Evolutionary conservation across 2,329 filamentous ascomycete species (phyloP).

Genomic region (Colletotrichum costaricense): DNA sequence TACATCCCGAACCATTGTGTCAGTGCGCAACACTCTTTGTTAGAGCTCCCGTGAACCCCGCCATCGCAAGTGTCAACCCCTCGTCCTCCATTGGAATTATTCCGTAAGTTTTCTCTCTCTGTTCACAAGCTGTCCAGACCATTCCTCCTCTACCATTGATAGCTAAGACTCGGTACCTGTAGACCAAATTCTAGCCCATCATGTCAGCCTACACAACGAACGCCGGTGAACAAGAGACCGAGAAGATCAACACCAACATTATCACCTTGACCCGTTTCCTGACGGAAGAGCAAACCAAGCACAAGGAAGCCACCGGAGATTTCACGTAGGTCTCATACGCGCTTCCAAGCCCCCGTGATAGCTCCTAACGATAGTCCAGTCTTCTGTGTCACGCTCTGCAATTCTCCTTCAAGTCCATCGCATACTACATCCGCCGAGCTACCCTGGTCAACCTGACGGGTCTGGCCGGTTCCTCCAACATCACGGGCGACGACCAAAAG

Average conservation of each 20-base stretch:
- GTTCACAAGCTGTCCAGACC: background rate
- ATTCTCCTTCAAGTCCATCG: slow-evolving; percentile 99
- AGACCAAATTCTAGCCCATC: background rate
- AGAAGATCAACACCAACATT: slow-evolving; percentile 95
- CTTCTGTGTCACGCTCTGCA: slow-evolving; percentile 97
- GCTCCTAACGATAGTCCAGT: slow-evolving; percentile 56
- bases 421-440: slow-evolving; percentile 97
- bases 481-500: slow-evolving; percentile 98
- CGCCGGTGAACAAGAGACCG: slow-evolving; percentile 64
- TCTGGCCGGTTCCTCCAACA: slow-evolving; percentile 93
- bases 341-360: background rate
- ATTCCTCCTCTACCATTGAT: background rate
- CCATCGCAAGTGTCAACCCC: slow-evolving; percentile 25
- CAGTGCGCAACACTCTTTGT: slow-evolving; percentile 19
- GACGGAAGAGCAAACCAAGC: slow-evolving; percentile 94
- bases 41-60: slow-evolving; percentile 16
- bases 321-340: slow-evolving; percentile 79
- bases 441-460: slow-evolving; percentile 96
- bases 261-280: slow-evolving; percentile 95
- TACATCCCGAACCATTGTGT: background rate
- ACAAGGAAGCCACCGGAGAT: slow-evolving; percentile 95
- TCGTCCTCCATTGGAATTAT: background rate
- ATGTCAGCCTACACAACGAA: slow-evolving; percentile 42
- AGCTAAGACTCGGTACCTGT: background rate
- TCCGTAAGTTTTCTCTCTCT: slow-evolving; percentile 10